Conservation (phyloP, 306 rosid genomes). For the Carpinus fangiana region DNA sequence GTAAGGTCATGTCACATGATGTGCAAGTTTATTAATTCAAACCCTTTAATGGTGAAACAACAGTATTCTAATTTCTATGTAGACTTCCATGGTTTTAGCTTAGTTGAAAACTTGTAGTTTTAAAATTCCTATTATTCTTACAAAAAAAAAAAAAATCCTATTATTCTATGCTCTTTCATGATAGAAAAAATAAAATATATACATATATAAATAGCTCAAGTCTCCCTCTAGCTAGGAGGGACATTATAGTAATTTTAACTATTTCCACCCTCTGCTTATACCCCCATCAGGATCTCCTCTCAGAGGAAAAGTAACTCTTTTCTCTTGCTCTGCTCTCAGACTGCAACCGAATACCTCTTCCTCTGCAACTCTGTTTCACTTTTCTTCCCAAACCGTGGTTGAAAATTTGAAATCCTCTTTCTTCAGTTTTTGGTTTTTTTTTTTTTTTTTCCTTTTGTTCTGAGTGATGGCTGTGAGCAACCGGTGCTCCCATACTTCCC, state of each 20-base stretch:
- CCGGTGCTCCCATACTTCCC: slow-evolving; percentile 91
- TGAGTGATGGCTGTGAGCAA: slow-evolving; percentile 90
- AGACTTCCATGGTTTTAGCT: neutral
- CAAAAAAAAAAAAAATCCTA: neutral
- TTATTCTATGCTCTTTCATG: neutral
- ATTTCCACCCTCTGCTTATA: slow-evolving; percentile 20
- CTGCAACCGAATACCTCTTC: neutral
- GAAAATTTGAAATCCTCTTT: neutral
- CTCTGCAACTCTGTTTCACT: neutral
- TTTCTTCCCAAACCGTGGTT: neutral
- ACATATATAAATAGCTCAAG: neutral
- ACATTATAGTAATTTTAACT: slow-evolving; percentile 27
- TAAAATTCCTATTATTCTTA: neutral
- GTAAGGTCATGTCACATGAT: no score
- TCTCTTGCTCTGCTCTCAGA: neutral
- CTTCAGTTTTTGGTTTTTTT: neutral
- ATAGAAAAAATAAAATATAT: neutral
- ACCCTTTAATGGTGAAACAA: neutral
- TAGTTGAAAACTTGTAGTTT: neutral
- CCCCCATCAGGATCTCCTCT: slow-evolving; percentile 1
- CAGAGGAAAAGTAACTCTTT: neutral
- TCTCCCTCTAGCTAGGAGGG: neutral
- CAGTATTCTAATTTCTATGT: no score
- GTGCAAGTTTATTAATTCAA: no score
- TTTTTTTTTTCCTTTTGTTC: slow-evolving; percentile 30